Conservation (phyloP, 192 early-diverging fungal genomes). For the Kickxella alabastrina region DNA sequence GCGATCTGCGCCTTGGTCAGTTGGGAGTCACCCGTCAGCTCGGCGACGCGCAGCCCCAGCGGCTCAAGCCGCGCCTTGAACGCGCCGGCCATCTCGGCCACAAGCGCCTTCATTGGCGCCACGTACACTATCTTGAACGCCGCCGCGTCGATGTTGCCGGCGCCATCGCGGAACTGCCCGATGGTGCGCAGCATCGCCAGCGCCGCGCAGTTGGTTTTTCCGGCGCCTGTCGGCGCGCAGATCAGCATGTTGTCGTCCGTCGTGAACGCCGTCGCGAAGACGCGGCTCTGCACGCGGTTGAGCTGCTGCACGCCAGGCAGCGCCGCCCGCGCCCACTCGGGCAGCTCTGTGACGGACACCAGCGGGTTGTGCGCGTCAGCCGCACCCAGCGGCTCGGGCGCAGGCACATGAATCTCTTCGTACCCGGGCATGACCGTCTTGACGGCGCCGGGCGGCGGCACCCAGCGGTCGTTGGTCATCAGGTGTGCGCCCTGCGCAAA, state of each 20-base stretch:
- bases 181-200: constrained; percentile 84
- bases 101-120: constrained; percentile 97
- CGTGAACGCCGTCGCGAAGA: constrained; percentile 87
- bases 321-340: constrained; percentile 75
- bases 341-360: constrained; percentile 64
- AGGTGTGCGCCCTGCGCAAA: constrained; percentile 94
- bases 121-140: constrained; percentile 99
- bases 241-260: constrained; percentile 99
- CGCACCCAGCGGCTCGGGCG: constrained; percentile 65
- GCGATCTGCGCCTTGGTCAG: constrained; percentile 91
- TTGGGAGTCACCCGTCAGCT: constrained; percentile 98
- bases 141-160: constrained; percentile 72
- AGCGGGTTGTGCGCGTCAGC: constrained; percentile 61
- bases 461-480: constrained; percentile 96
- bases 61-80: constrained; percentile 79
- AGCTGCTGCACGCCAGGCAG: constrained; percentile 66
- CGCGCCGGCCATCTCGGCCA: constrained; percentile 91
- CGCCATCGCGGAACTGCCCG: constrained; percentile 55
- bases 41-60: constrained; percentile 81
- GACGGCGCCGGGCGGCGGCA: constrained; percentile 88
- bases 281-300: constrained; percentile 87
- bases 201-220: constrained; percentile 97
- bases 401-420: constrained; percentile 93
- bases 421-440: constrained; percentile 85
- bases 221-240: constrained; percentile 96